Evolutionary conservation across 306 rosid genomes (phyloP), one percentile per base, ranked within the genome.

Genomic region (Glycine soja): DNA sequence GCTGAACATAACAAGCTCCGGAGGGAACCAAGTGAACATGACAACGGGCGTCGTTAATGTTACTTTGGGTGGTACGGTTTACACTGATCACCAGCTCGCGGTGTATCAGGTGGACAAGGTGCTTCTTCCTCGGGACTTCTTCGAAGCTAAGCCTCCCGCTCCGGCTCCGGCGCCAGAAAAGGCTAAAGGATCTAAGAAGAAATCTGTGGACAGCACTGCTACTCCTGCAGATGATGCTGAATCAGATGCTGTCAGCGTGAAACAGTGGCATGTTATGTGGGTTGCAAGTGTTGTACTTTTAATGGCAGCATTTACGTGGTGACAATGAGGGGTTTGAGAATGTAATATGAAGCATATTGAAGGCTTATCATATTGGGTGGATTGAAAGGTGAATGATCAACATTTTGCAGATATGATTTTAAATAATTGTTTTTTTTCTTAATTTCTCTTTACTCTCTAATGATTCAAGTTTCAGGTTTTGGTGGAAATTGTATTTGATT

Each of bases 71-170:
- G 97, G 97, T 0, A 86, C 93, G 0, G 90, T 92, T 3, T 90
- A 88, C 73, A 30, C 89, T 2, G 97, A 92, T 70, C 76, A 74
- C 43, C 94, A 92, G 71, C 90, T 92, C 0, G 97, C 92, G 6
- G 85, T 92, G 69, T 92, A 92, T 32, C 89, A 89, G 38, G 83
- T 92, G 16, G 94, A 92, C 69, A 87, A 84, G 62, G 94, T 89
- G 58, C 88, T 92, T 52, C 87, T 86, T 56, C 94, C 97, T 2
- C 66, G 88, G 8, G 92, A 88, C 5, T 83, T 92, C 79, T 89
- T 92, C 1, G 87, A 69, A 4, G 89, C 94, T 2, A 77, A 79
- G 67, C 70, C 87, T 9, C 97, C 94, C 0, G 87, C 94, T 0
- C 94, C 91, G 0, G 89, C 91, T 9, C 91, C 94, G 0, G 81